Evolutionary conservation across 192 early-diverging fungal genomes (phyloP).

Genomic region (Coemansia sp.): DNA sequence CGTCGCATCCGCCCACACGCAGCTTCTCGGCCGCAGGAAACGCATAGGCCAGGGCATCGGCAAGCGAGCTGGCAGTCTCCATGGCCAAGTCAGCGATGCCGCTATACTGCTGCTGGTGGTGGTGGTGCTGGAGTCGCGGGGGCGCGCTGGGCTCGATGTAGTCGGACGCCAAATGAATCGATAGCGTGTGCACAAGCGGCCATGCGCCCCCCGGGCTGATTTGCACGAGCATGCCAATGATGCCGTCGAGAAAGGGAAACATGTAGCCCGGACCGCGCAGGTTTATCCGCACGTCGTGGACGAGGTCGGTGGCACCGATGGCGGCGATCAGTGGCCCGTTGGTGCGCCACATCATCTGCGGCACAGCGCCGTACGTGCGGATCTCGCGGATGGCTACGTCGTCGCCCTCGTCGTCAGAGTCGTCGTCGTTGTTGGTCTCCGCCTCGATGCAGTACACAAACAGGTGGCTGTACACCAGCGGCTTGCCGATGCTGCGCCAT

Average conservation of each 20-base stretch:
- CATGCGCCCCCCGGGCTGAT: background rate
- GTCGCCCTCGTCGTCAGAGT: slow-evolving; percentile 4
- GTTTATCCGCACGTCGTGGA: background rate
- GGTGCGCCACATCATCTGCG: background rate
- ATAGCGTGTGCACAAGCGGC: background rate
- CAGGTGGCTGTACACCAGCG: background rate
- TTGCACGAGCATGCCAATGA: background rate
- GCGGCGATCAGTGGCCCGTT: background rate
- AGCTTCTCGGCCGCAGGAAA: background rate
- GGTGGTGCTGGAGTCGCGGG: too few relatives aligned
- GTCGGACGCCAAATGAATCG: slow-evolving; percentile 2
- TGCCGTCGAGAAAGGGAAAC: background rate
- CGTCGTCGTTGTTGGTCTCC: background rate
- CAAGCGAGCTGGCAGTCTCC: background rate
- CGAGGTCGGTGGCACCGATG: background rate
- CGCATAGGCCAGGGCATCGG: background rate
- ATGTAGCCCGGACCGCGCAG: slow-evolving; percentile 1
- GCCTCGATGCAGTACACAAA: slow-evolving; percentile 5
- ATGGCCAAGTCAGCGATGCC: background rate
- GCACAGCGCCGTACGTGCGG: background rate
- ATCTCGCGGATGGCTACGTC: background rate
- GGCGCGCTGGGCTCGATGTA: background rate
- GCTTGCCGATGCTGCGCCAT: background rate
- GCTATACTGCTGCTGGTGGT: too few relatives aligned
- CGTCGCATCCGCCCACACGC: background rate